Evolutionary conservation across 1,284 basidiomycete genomes (phyloP), one percentile per base, ranked within the genome.

Genomic region (Lentinula novae-zelandiae): DNA sequence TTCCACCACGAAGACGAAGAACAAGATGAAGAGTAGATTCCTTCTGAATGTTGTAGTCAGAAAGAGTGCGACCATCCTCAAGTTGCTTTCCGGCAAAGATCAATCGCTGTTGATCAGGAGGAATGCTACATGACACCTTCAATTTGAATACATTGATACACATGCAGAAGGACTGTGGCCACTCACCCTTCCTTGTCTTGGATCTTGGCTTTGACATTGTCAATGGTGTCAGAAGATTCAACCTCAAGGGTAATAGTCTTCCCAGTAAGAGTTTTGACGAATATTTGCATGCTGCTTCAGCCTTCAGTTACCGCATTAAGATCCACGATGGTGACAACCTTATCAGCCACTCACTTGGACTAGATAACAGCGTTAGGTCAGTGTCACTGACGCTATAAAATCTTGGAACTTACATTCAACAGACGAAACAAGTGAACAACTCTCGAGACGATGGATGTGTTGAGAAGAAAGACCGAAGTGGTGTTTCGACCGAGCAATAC

Each of bases 231-330:
- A 36, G 82, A 84, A 44, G 87, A 88, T 76, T 91, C 89, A 57
- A 92, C 89, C 80, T 92, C 89, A 66, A 91, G 84, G 63, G 89
- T 91, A 77, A 92, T 92, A 64, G 90, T 90, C 82, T 92, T 93
- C 68, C 93, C 93, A 60, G 93, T 95, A 65, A 95, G 84, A 66
- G 85, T 89, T 77, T 92, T 93, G 7, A 93, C 90, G 71, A 93
- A 93, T 71, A 93, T 92, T 77, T 92, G 90, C 90, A 92, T 92
- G 67, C 42, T 73, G 61, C 27, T 10, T 13, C 4, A 9, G 10
- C 5, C 27, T 10, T 13, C 4, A 9, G 10, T 15, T 36, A 10
- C 38, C 33, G 8, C 1, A 31, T 50, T n/a, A 22, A 9, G 7
- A 20, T 13, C 17, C 8, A 10, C 1, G 7, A 34, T 38, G 34